A percentile compares a stretch with the other conserved stretches of the same genome.
phyloP scores from a whole-genome alignment of 768 basidiomycete species.

The Boletus patriciae region DNA sequence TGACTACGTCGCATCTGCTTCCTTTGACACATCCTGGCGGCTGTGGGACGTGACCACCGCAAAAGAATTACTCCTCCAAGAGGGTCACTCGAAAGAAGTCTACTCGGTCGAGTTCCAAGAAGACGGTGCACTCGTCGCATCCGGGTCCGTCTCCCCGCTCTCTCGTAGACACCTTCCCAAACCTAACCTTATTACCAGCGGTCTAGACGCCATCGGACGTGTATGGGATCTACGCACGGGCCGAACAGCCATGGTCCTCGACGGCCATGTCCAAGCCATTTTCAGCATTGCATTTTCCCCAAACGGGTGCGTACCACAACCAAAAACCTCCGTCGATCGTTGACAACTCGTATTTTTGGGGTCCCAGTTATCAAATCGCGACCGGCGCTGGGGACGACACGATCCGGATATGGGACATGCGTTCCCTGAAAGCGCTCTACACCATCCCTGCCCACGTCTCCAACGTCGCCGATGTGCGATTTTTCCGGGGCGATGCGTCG shows the following conservation, averaged over 20 bases:
- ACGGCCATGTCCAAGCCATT: slow-evolving; percentile 94
- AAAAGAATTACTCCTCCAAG: slow-evolving; percentile 84
- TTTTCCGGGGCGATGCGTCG: slow-evolving; percentile 72
- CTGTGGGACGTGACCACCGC: slow-evolving; percentile 89
- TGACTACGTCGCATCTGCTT: slow-evolving; percentile 88
- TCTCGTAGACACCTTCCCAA: background rate
- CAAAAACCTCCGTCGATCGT: background rate
- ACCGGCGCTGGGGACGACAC: slow-evolving; percentile 98
- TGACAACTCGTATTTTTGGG: slow-evolving; percentile 8
- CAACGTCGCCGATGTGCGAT: slow-evolving; percentile 92
- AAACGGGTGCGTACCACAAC: slow-evolving; percentile 68
- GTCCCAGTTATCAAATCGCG: slow-evolving; percentile 87
- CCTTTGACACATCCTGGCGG: slow-evolving; percentile 97
- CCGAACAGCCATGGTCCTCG: slow-evolving; percentile 94
- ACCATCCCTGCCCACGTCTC: slow-evolving; percentile 96
- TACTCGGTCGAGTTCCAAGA: slow-evolving; percentile 95
- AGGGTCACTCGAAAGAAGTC: slow-evolving; percentile 97
- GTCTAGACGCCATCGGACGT: slow-evolving; percentile 93
- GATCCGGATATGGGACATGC: slow-evolving; percentile 98
- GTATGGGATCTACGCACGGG: slow-evolving; percentile 98
- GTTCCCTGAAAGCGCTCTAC: slow-evolving; percentile 87
- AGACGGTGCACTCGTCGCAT: slow-evolving; percentile 90
- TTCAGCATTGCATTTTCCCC: slow-evolving; percentile 91
- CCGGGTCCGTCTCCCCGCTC: slow-evolving; percentile 72
- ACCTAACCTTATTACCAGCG: slow-evolving; percentile 46